These are phyloP conservation scores for Pleurotus eryngii DNA, from an alignment of 768 basidiomycete genomes.

Conservation along the genomic window DNA sequence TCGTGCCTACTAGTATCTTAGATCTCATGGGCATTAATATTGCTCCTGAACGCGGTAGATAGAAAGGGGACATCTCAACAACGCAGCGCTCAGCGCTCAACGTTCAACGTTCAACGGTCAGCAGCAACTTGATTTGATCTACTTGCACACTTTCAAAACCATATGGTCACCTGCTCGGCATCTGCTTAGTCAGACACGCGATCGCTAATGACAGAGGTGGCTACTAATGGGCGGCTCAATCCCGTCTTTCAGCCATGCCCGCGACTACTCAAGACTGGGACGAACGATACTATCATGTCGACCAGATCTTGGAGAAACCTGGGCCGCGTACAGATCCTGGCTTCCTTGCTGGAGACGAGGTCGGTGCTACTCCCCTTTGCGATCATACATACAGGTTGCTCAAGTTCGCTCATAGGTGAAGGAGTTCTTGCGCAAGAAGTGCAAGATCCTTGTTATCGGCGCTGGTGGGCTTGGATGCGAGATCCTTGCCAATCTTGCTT, in stretches of 20 bases:
- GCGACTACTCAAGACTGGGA: constrained; percentile 34
- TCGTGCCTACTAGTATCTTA: too few relatives aligned
- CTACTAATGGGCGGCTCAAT: too few relatives aligned
- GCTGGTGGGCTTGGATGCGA: constrained; percentile 98
- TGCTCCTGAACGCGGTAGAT: too few relatives aligned
- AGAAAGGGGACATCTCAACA: too few relatives aligned
- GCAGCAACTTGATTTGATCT: too few relatives aligned
- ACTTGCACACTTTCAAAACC: too few relatives aligned
- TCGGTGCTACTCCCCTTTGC: constrained; percentile 29
- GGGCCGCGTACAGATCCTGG: constrained; percentile 89
- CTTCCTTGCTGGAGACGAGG: constrained; percentile 79
- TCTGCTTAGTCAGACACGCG: constrained; percentile 5
- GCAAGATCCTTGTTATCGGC: constrained; percentile 96
- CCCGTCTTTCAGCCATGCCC: background rate
- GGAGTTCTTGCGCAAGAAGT: constrained; percentile 73
- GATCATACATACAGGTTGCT: too few relatives aligned
- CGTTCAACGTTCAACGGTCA: background rate
- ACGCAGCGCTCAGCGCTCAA: too few relatives aligned
- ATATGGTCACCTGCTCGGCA: too few relatives aligned
- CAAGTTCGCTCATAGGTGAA: constrained; percentile 60
- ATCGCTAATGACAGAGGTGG: constrained; percentile 1
- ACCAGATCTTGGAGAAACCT: constrained; percentile 79
- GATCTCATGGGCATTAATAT: too few relatives aligned
- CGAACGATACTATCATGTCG: constrained; percentile 75
- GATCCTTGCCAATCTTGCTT: constrained; percentile 92